Base-by-base conservation (phyloP, 2,329 filamentous ascomycete species). In the Celoporthe dispersa region DNA sequence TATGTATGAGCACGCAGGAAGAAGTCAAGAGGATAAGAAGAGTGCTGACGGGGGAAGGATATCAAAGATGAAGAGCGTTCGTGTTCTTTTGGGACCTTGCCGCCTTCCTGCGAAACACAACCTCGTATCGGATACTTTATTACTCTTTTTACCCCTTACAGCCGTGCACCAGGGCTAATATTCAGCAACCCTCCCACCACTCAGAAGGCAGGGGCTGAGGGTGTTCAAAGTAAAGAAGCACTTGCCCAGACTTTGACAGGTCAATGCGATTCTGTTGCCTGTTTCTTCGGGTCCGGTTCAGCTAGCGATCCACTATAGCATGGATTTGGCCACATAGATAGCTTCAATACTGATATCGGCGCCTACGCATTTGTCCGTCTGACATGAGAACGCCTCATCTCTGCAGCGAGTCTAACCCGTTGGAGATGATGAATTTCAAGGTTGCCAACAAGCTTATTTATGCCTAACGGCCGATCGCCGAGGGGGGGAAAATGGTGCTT, bases 371-470 rank as follows among this genome's bases (percentile, higher is more conserved):
- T 19, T 57, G 53, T 16, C 53, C 53, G 53, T 57, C 53, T 57
- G 53, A 57, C 53, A 57, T 31, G 25, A 57, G 2, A 57, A 16
- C 53, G 53, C 53, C 53, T 57, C 53, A 57, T 57, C 14, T 57
- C 25, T 33, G 53, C 53, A 31, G 25, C 53, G 25, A 57, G 53
- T 31, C 53, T 57, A 57, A 33, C 28, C 25, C 1, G 14, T 33
- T 57, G 28, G 12, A 57, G 53, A 57, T 16, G 16, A 19, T 19
- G 5, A 14, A 31, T 6, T 57, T 57, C 28, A 57, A 31, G 53
- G 53, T 57, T 57, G 25, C 9, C 5, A 57, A 57, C 14, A 57
- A 57, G 25, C 53, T 57, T 57, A 31, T 57, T 31, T 57, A 28
- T 31, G 53, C 53, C 5, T 7, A 57, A 6, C 7, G 5, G 16